Percentiles rank a stretch among this genome's conserved stretches.
Evolutionary conservation across 2,329 filamentous ascomycete species (phyloP).

Genomic region (Bipolaris zeicola): DNA sequence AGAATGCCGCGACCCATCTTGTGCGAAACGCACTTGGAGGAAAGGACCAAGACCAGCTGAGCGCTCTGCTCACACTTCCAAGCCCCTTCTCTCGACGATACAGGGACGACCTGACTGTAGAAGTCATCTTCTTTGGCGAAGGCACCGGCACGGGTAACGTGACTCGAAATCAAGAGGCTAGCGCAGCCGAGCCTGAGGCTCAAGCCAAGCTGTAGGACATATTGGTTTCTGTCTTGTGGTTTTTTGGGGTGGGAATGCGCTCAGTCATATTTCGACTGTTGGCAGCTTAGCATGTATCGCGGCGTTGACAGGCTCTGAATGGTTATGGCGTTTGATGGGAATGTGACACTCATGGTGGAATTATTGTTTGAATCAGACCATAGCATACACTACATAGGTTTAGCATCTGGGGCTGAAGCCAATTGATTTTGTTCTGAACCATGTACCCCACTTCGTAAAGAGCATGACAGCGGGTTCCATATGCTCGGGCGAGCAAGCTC

Average conservation of each 20-base stretch:
- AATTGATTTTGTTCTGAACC: neutral
- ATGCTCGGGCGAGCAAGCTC: slow-evolving; percentile 8
- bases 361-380: neutral
- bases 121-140: slow-evolving; percentile 98
- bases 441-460: neutral
- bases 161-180: slow-evolving; percentile 84
- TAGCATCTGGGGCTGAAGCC: neutral
- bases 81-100: slow-evolving; percentile 91
- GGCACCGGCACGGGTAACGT: slow-evolving; percentile 77
- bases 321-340: slow-evolving; percentile 15
- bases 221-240: neutral
- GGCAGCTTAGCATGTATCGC: slow-evolving; percentile 4
- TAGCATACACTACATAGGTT: slow-evolving; percentile 9
- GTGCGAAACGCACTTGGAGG: slow-evolving; percentile 94
- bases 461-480: neutral
- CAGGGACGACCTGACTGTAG: slow-evolving; percentile 93
- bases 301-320: slow-evolving; percentile 15
- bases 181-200: slow-evolving; percentile 59
- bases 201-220: slow-evolving; percentile 56
- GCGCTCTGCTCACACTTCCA: slow-evolving; percentile 86
- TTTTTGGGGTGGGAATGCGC: neutral
- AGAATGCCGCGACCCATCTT: slow-evolving; percentile 94
- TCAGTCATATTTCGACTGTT: neutral
- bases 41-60: slow-evolving; percentile 90
- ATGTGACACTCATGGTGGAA: neutral